Conservation (phyloP, 108 stramenopile species). For the Cyclotella baltica region DNA sequence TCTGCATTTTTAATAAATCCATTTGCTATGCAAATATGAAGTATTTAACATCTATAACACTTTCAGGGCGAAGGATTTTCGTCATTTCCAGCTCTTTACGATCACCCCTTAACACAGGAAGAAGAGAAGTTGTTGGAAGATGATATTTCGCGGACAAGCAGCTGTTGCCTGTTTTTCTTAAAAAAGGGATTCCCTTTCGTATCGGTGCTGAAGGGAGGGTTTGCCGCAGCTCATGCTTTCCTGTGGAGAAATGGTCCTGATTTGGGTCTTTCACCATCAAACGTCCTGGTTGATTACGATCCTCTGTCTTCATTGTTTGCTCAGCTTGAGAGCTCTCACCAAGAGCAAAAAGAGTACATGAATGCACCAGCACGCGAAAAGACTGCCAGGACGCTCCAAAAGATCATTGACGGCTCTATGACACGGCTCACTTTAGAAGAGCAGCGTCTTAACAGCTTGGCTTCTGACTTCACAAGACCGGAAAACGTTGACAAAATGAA, state of each 20-base stretch:
- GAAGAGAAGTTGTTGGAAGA: slow-evolving; percentile 75
- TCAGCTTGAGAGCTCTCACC: slow-evolving; percentile 70
- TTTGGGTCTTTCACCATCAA: slow-evolving; percentile 46
- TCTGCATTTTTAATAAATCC: neutral
- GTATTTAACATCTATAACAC: neutral
- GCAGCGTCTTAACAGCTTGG: slow-evolving; percentile 51
- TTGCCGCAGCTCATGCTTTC: slow-evolving; percentile 86
- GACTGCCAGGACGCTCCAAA: slow-evolving; percentile 71
- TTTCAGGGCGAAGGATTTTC: slow-evolving; percentile 83
- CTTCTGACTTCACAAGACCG: slow-evolving; percentile 39
- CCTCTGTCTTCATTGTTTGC: slow-evolving; percentile 76
- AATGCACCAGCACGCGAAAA: slow-evolving; percentile 72
- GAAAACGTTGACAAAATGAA: slow-evolving; percentile 47
- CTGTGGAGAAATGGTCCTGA: slow-evolving; percentile 68
- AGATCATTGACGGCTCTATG: slow-evolving; percentile 83
- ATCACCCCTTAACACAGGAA: slow-evolving; percentile 39
- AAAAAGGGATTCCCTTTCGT: slow-evolving; percentile 94
- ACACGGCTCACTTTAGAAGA: slow-evolving; percentile 66
- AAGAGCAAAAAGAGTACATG: slow-evolving; percentile 60
- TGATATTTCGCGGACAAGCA: slow-evolving; percentile 77
- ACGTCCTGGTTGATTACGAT: slow-evolving; percentile 79
- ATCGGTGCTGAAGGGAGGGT: slow-evolving; percentile 91
- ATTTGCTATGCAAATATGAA: neutral
- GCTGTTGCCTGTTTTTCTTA: slow-evolving; percentile 87
- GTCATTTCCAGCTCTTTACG: slow-evolving; percentile 78